A percentile compares a stretch with the other conserved stretches of the same genome.
phyloP scores from a whole-genome alignment of 2,329 filamentous ascomycete species.

The Lachnum nothofagi region DNA sequence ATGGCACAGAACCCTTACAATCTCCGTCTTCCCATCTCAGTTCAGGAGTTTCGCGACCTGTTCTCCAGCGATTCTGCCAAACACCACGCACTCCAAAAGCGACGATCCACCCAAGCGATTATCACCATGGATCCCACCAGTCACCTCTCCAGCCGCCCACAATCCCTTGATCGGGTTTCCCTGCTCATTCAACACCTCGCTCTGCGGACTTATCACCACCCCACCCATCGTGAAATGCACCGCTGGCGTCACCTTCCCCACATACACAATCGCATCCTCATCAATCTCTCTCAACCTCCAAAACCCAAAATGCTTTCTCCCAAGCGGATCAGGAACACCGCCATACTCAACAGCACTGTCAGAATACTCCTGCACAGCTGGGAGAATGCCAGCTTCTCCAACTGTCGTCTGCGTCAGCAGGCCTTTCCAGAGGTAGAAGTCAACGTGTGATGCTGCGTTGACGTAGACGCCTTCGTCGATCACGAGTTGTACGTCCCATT shows the following conservation, averaged over 20 bases:
- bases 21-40: too few species aligned
- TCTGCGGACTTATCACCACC: constrained; percentile 49
- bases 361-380: constrained; percentile 47
- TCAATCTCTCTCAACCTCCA: constrained; percentile 50
- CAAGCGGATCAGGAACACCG: constrained; percentile 43
- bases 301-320: constrained; percentile 47
- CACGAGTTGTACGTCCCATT: constrained; percentile 56
- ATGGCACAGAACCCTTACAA: too few species aligned
- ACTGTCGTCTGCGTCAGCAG: constrained; percentile 53
- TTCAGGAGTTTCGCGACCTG: constrained; percentile 35
- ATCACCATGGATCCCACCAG: constrained; percentile 58
- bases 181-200: constrained; percentile 44
- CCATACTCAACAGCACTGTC: constrained; percentile 37
- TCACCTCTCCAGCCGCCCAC: constrained; percentile 61
- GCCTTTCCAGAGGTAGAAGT: constrained; percentile 60
- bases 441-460: constrained; percentile 50
- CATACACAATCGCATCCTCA: constrained; percentile 49
- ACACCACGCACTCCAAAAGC: constrained; percentile 59
- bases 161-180: constrained; percentile 47
- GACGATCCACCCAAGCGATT: constrained; percentile 59
- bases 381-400: constrained; percentile 38
- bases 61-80: constrained; percentile 53
- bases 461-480: constrained; percentile 54
- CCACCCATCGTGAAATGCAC: constrained; percentile 66
- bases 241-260: constrained; percentile 58